These are phyloP conservation scores for Sporisorium sorghi DNA, from an alignment of 1,284 basidiomycete genomes.

Conservation along the genomic window DNA sequence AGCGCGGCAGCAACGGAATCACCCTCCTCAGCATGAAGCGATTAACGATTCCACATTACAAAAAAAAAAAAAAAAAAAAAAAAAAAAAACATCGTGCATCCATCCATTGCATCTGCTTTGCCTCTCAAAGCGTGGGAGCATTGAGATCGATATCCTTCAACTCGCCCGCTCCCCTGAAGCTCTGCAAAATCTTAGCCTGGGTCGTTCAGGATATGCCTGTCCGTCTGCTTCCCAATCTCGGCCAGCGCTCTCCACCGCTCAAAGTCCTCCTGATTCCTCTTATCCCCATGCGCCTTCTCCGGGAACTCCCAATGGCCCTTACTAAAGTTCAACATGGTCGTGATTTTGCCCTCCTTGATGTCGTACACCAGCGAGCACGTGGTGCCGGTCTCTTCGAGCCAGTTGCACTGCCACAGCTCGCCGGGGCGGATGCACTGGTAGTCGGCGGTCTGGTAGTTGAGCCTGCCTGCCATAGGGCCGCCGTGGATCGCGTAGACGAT, in stretches of 20 bases:
- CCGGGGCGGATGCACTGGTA: conserved; percentile 64
- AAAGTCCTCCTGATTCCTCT: conserved; percentile 66
- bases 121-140: conserved; percentile 45
- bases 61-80: neutral
- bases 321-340: conserved; percentile 66
- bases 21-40: neutral
- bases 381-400: conserved; percentile 69
- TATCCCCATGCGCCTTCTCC: conserved; percentile 66
- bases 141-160: conserved; percentile 63
- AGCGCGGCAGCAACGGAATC: too few species aligned
- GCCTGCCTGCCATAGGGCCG: conserved; percentile 64
- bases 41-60: neutral
- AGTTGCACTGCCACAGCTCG: conserved; percentile 62
- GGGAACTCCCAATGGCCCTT: conserved; percentile 67
- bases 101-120: too few species aligned
- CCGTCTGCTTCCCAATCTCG: conserved; percentile 61
- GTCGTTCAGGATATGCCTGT: conserved; percentile 63
- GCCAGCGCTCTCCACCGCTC: conserved; percentile 65
- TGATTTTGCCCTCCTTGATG: conserved; percentile 58
- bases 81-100: neutral
- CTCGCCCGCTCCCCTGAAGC: conserved; percentile 59
- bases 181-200: conserved; percentile 65
- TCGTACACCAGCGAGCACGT: conserved; percentile 67
- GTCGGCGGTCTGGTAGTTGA: conserved; percentile 66
- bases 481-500: conserved; percentile 68